These are phyloP conservation scores for Tanacetum coccineum DNA, from an alignment of 129 eudicot species.

Conservation along the genomic window DNA sequence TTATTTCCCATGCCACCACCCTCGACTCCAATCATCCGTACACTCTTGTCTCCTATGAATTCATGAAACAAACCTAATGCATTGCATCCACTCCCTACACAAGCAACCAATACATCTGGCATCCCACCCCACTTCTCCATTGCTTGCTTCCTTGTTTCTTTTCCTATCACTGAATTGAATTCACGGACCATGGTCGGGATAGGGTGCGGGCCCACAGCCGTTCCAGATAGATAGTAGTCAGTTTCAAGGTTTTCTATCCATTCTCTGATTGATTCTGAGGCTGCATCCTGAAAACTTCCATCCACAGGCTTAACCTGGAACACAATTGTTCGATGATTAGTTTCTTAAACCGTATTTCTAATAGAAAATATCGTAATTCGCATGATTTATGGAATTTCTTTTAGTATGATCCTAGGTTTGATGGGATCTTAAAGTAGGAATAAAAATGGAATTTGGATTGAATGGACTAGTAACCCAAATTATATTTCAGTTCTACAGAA, in stretches of 20 bases:
- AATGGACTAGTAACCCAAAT: no score
- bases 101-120: conserved; percentile 69
- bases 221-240: conserved; percentile 47
- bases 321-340: neutral
- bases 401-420: no score
- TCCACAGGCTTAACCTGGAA: conserved; percentile 39
- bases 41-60: conserved; percentile 49
- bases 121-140: conserved; percentile 76
- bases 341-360: neutral
- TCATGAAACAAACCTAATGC: conserved; percentile 71
- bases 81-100: conserved; percentile 76
- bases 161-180: conserved; percentile 68
- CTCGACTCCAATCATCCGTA: conserved; percentile 62
- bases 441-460: no score
- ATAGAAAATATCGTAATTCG: no score
- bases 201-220: conserved; percentile 69
- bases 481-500: no score
- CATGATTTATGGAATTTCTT: no score
- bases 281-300: conserved; percentile 53
- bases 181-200: conserved; percentile 69
- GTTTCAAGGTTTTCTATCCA: conserved; percentile 51
- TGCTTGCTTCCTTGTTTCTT: conserved; percentile 69
- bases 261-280: conserved; percentile 52
- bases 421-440: no score
- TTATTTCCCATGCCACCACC: conserved; percentile 45